Conservation (phyloP, 2,329 filamentous ascomycete genomes). For the Colletotrichum filicis region DNA sequence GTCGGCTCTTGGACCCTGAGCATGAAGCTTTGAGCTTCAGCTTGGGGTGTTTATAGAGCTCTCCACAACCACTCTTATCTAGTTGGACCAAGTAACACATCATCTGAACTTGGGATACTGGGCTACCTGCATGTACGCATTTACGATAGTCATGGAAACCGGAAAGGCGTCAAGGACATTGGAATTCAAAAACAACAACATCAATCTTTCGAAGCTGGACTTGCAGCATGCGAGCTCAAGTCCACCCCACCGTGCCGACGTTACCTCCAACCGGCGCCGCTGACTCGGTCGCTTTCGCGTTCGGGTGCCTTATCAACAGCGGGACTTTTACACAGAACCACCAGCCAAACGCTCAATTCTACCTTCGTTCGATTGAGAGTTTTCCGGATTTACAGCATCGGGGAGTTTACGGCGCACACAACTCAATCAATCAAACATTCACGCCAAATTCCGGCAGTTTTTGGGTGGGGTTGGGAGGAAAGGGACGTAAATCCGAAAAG, state of each 20-base stretch:
- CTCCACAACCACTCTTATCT: neutral
- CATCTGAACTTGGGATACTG: neutral
- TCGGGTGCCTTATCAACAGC: neutral
- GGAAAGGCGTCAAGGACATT: neutral
- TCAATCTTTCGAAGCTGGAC: neutral
- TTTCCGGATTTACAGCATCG: neutral
- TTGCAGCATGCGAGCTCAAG: neutral
- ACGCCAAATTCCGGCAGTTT: neutral
- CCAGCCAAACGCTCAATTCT: neutral
- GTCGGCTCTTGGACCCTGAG: neutral
- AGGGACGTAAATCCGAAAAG: neutral
- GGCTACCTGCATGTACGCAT: neutral
- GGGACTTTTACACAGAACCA: too few species aligned
- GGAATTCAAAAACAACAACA: neutral
- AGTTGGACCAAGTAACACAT: neutral
- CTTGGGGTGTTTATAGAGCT: neutral
- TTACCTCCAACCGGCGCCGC: neutral
- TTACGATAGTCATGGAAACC: constrained; percentile 4
- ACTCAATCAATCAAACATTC: neutral
- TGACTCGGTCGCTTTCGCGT: neutral
- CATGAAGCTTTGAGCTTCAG: neutral
- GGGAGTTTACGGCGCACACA: constrained; percentile 9
- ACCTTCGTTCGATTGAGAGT: neutral
- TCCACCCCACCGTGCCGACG: neutral
- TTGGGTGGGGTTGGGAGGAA: neutral